A percentile compares a stretch with the other conserved stretches of the same genome.
Conservation (phyloP, 768 basidiomycete species). For the Tephrocybe sp. region DNA sequence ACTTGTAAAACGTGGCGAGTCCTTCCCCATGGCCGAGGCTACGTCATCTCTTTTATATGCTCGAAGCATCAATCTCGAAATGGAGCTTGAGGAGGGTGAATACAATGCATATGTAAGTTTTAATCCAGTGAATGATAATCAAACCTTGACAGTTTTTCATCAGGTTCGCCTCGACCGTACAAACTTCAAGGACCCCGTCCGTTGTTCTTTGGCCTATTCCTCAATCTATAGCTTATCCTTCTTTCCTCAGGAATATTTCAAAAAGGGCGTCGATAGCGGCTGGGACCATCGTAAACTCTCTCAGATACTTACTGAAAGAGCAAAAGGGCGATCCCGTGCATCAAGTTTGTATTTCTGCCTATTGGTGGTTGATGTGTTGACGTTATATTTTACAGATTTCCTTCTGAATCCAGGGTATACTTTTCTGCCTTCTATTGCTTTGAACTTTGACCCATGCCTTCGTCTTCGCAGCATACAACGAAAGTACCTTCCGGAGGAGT, state of each 20-base stretch:
- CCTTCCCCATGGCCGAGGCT: constrained; percentile 34
- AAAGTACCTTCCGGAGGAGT: constrained; percentile 30
- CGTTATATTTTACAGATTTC: constrained; percentile 23
- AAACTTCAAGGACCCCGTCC: constrained; percentile 19
- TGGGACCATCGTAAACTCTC: constrained; percentile 38
- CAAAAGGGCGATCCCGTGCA: constrained; percentile 45
- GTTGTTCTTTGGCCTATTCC: not conserved
- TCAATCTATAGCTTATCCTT: not conserved
- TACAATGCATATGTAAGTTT: constrained; percentile 41
- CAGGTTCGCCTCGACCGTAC: constrained; percentile 33
- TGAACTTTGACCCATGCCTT: not conserved
- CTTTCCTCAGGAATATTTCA: constrained; percentile 19
- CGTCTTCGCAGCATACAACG: constrained; percentile 20
- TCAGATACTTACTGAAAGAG: constrained; percentile 37
- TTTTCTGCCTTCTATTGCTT: not conserved
- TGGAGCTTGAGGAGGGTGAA: constrained; percentile 37
- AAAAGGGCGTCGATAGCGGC: constrained; percentile 25
- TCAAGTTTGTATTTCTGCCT: constrained; percentile 31
- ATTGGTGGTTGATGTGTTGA: not conserved
- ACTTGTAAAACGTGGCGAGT: constrained; percentile 45
- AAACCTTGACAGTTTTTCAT: not conserved
- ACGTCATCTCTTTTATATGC: constrained; percentile 32
- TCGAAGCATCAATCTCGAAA: constrained; percentile 41
- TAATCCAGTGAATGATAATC: not conserved
- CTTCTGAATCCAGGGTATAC: constrained; percentile 32